Evolutionary conservation across 108 stramenopile species (phyloP), one percentile per base, ranked within the genome.

Genomic region (Aurantiochytrium sp.): DNA sequence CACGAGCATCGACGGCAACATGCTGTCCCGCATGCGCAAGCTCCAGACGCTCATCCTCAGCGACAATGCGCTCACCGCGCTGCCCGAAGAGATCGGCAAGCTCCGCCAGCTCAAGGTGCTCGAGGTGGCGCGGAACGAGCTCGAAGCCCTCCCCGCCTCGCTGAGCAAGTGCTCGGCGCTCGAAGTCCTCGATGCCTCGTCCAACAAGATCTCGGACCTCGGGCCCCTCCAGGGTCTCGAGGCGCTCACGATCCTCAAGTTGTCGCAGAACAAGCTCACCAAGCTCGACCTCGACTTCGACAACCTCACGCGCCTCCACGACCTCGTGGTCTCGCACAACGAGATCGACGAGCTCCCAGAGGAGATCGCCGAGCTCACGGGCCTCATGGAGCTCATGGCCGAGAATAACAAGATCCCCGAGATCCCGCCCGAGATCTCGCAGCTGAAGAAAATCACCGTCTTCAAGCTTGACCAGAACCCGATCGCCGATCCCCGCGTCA

Each of bases 81-180:
- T 81, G 42, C 73, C 73, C 24, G 73, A 81, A n/a, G 73, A 81
- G 45, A 81, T 81, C 24, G 42, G 45, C 73, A 81, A 81, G 73
- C 73, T 81, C 30, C 39, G 45, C 42, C 39, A 81, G 24, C 45
- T 81, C 1, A 81, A 81, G 73, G 73, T 81, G 73, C 45, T 81
- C 39, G 73, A 81, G 73, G 73, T 81, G 17, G 73, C 73, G 12
- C 73, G 73, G 19, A 81, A 81, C 73, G 27, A 81, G 39, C 73
- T 81, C 73, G 73, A 12, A 24, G 39, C 73, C 6, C 45, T 81
- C 19, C 73, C 73, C 24, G 73, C 39, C 24, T 81, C 73, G 0
- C 73, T 81, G 10, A 48, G 27, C 2, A 81, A 81, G 45, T 81
- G 73, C 3, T 12, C 45, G 39, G n/a, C 39, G 39, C 73, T 81